phyloP scores from a whole-genome alignment of 352 stramenopile genomes.

The Globisporangium spiculum region DNA sequence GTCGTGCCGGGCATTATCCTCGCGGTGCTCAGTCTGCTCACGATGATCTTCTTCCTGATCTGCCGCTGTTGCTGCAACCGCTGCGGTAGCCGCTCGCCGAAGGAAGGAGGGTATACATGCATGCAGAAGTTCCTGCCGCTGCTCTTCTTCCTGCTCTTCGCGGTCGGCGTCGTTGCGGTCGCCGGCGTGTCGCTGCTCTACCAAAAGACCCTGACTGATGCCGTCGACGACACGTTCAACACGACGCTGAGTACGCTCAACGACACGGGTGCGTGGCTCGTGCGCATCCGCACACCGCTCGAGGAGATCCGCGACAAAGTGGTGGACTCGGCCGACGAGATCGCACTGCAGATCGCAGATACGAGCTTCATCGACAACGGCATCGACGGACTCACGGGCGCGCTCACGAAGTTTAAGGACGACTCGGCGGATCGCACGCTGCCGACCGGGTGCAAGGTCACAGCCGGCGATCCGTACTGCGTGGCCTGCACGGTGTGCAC shows the following conservation, averaged over 20 bases:
- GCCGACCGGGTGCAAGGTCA: conserved; percentile 28
- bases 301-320: conserved; percentile 44
- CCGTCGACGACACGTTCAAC: conserved; percentile 47
- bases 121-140: conserved; percentile 66
- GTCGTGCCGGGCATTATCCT: conserved; percentile 57
- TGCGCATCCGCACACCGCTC: conserved; percentile 37
- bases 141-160: conserved; percentile 65
- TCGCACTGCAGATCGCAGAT: conserved; percentile 29
- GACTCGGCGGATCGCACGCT: conserved; percentile 29
- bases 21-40: conserved; percentile 54
- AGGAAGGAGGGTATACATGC: conserved; percentile 62
- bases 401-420: conserved; percentile 30
- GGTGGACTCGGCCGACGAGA: conserved; percentile 22
- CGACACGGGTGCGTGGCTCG: conserved; percentile 40
- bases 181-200: conserved; percentile 55
- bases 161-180: conserved; percentile 41
- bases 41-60: conserved; percentile 70
- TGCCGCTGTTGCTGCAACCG: conserved; percentile 77
- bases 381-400: conserved; percentile 22
- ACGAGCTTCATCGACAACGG: conserved; percentile 51
- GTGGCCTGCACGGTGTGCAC: conserved; percentile 33
- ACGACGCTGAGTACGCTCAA: conserved; percentile 33
- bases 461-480: conserved; percentile 27
- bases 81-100: conserved; percentile 50
- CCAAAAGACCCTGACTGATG: conserved; percentile 41